Conservation (phyloP, 495 filamentous ascomycete genomes). For the Neurospora africana region DNA sequence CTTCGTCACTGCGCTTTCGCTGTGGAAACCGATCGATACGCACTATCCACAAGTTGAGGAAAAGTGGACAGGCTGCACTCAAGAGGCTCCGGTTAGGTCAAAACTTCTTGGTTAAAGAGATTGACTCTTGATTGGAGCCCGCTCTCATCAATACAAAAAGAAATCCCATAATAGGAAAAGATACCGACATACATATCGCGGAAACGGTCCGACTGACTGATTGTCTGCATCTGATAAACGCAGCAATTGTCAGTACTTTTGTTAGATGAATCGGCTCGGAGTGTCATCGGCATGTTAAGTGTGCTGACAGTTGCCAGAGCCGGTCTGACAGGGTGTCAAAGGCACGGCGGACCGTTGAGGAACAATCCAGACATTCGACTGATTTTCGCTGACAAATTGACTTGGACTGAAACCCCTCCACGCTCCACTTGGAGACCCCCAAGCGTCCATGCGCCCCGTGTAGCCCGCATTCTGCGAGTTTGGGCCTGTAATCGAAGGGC, state of each 20-base stretch:
- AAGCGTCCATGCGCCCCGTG: not conserved
- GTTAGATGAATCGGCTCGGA: not conserved
- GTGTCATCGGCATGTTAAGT: not conserved
- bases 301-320: not conserved
- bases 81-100: no score
- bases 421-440: not conserved
- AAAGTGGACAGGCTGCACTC: no score
- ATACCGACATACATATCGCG: not conserved
- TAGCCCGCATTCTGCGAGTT: not conserved
- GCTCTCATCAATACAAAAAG: not conserved
- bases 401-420: not conserved
- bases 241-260: not conserved
- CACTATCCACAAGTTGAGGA: no score
- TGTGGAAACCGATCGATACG: no score
- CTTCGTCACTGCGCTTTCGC: no score
- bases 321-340: not conserved
- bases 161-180: not conserved
- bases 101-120: no score
- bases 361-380: not conserved
- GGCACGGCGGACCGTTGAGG: not conserved
- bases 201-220: not conserved
- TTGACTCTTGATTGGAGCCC: not conserved
- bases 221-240: not conserved
- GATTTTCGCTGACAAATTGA: not conserved
- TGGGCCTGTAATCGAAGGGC: not conserved